phyloP scores from a whole-genome alignment of 257 asterid species.

The Nicotiana sylvestris region DNA sequence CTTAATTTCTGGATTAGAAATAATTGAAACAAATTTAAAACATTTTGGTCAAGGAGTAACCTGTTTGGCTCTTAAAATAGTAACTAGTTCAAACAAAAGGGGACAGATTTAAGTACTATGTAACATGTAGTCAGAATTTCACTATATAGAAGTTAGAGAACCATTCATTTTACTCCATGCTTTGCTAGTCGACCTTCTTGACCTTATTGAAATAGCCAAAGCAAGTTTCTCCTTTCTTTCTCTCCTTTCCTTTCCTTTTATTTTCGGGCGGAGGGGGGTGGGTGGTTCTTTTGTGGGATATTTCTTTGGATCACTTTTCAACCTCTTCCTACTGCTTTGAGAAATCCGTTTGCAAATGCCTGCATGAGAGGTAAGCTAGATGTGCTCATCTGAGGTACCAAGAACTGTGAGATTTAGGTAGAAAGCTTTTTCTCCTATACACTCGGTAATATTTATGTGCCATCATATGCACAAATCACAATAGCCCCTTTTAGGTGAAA shows the following conservation, averaged over 20 bases:
- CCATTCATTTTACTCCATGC: neutral
- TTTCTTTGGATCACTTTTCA: neutral
- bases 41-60: neutral
- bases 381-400: neutral
- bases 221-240: neutral
- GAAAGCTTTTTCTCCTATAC: neutral
- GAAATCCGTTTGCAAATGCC: neutral
- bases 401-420: neutral
- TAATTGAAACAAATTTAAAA: neutral
- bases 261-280: neutral
- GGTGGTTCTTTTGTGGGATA: no score
- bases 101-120: neutral
- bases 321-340: constrained; percentile 4
- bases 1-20: neutral
- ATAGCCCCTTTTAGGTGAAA: neutral
- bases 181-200: neutral
- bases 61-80: neutral
- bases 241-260: neutral
- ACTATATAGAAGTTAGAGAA: neutral
- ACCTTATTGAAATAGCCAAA: neutral
- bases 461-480: neutral
- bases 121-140: neutral
- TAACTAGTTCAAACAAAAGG: neutral
- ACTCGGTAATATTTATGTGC: neutral
- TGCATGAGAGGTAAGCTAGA: neutral